A percentile compares a stretch with the other conserved stretches of the same genome.
Evolutionary conservation across 306 rosid genomes (phyloP).

Genomic region (Prunus fruticosa): DNA sequence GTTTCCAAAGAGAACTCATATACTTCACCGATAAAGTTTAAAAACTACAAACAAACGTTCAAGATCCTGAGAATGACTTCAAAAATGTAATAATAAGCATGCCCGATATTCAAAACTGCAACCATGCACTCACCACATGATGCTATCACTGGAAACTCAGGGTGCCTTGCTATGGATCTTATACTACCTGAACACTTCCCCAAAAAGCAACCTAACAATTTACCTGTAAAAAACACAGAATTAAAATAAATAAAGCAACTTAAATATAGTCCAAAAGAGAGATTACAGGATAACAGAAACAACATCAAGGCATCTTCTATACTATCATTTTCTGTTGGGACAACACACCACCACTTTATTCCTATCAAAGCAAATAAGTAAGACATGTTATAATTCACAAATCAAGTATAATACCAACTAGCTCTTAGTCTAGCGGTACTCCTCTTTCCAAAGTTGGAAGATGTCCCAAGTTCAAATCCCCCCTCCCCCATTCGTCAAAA

Average conservation of each 20-base stretch:
- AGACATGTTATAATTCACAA: neutral
- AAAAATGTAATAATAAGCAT: too few relatives aligned
- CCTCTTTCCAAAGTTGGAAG: too few relatives aligned
- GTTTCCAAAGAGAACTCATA: neutral
- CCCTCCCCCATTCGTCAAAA: too few relatives aligned
- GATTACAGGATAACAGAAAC: conserved; percentile 1
- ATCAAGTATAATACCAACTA: too few relatives aligned
- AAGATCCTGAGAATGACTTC: too few relatives aligned
- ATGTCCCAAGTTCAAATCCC: too few relatives aligned
- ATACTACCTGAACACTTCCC: conserved; percentile 98
- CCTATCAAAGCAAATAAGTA: neutral
- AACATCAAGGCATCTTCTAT: conserved; percentile 8
- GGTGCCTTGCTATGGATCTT: conserved; percentile 87
- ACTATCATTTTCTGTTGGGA: neutral
- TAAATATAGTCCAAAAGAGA: conserved; percentile 6
- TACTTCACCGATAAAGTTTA: neutral
- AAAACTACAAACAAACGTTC: too few relatives aligned
- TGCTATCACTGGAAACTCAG: conserved; percentile 76
- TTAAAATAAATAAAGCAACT: neutral
- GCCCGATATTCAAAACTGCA: neutral
- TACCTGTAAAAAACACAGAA: conserved; percentile 48
- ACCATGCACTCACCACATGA: conserved; percentile 71
- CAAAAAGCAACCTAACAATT: conserved; percentile 66
- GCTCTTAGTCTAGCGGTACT: too few relatives aligned
- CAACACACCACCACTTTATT: neutral